These are phyloP conservation scores for Mycosphaerella arachidis DNA, from an alignment of 2,329 filamentous ascomycete genomes.

Conservation along the genomic window DNA sequence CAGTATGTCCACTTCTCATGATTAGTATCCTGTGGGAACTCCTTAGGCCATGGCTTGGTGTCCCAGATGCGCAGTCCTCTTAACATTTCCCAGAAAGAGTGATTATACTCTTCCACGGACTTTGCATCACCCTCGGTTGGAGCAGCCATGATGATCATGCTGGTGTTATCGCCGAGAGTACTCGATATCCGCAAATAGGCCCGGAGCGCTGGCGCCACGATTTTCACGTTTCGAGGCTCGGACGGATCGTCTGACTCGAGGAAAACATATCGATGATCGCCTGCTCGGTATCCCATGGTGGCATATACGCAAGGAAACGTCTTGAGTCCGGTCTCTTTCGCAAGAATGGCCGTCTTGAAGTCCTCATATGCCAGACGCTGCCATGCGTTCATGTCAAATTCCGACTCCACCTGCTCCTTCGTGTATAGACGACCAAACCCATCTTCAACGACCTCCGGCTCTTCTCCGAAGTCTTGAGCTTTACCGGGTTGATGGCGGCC, in stretches of 20 bases:
- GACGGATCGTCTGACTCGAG: constrained; percentile 18
- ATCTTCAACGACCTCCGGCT: background rate
- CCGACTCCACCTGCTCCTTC: constrained; percentile 15
- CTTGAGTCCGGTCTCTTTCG: constrained; percentile 17
- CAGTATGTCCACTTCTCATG: constrained; percentile 19
- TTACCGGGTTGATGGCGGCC: background rate
- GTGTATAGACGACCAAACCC: constrained; percentile 1
- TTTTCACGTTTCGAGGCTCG: constrained; percentile 17
- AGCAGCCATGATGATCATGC: constrained; percentile 20
- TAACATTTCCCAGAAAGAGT: constrained; percentile 20
- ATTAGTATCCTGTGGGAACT: constrained; percentile 16
- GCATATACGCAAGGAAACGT: constrained; percentile 21
- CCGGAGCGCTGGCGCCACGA: constrained; percentile 17
- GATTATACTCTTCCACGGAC: constrained; percentile 19
- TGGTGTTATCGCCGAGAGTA: constrained; percentile 17
- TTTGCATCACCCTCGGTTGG: constrained; percentile 17
- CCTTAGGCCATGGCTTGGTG: constrained; percentile 16
- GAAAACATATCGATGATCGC: constrained; percentile 21
- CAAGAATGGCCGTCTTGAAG: constrained; percentile 21
- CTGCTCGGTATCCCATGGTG: constrained; percentile 17
- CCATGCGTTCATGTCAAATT: constrained; percentile 19
- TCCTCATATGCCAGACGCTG: constrained; percentile 19
- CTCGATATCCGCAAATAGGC: constrained; percentile 16
- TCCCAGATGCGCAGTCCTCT: constrained; percentile 19
- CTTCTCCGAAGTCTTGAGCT: background rate